Evolutionary conservation across 2,329 filamentous ascomycete species (phyloP).

Genomic region (Dothistroma septosporum): DNA sequence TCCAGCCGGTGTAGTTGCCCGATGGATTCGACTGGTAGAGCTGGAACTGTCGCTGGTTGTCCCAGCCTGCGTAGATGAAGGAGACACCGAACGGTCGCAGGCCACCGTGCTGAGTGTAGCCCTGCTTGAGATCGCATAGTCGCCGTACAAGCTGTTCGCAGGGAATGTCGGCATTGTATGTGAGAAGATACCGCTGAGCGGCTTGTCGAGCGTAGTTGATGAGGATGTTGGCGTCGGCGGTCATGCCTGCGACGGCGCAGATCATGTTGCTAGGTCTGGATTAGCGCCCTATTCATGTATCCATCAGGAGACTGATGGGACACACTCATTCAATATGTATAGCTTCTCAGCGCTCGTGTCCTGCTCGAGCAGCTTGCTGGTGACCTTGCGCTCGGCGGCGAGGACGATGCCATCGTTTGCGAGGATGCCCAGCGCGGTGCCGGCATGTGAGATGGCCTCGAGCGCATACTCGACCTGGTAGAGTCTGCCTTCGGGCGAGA

Average conservation of each 20-base stretch:
- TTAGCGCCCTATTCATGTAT: slow-evolving; percentile 1
- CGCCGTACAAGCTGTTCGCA: slow-evolving; percentile 97
- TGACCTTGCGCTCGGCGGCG: slow-evolving; percentile 97
- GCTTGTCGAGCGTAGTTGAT: slow-evolving; percentile 99
- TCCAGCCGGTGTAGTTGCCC: slow-evolving; percentile 99
- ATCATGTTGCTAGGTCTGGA: slow-evolving; percentile 83
- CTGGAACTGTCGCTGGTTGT: slow-evolving; percentile 94
- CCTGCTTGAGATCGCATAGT: slow-evolving; percentile 96
- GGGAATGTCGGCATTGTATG: slow-evolving; percentile 99
- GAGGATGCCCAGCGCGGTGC: slow-evolving; percentile 92
- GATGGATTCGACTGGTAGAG: slow-evolving; percentile 98
- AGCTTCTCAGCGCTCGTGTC: slow-evolving; percentile 99
- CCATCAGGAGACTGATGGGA: slow-evolving; percentile 7
- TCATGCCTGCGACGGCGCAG: slow-evolving; percentile 98
- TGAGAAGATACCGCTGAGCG: slow-evolving; percentile 94
- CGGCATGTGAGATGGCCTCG: slow-evolving; percentile 96
- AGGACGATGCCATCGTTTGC: slow-evolving; percentile 98
- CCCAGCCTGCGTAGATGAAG: slow-evolving; percentile 99
- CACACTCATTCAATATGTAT: slow-evolving; percentile 96
- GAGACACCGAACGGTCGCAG: slow-evolving; percentile 96
- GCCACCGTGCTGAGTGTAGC: slow-evolving; percentile 98
- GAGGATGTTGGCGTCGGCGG: slow-evolving; percentile 98
- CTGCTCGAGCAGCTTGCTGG: slow-evolving; percentile 97
- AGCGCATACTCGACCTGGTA: slow-evolving; percentile 99
- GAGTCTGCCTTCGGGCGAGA: slow-evolving; percentile 95